Conservation (phyloP, 495 filamentous ascomycete genomes). For the Xanthoparmelia taractica region DNA sequence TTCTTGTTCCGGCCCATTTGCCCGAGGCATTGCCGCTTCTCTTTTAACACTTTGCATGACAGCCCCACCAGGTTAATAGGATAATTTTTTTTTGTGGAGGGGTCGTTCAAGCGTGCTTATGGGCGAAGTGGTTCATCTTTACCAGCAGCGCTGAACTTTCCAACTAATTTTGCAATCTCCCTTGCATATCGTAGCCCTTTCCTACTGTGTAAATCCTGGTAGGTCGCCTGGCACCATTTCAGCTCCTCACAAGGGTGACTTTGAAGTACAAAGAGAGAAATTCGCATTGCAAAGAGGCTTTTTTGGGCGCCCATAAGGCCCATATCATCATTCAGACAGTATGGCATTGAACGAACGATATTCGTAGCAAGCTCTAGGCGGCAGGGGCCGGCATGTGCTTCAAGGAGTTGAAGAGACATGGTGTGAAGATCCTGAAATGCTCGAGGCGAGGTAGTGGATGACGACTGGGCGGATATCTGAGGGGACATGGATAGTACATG, state of each 20-base stretch:
- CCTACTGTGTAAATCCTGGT: conserved; percentile 11
- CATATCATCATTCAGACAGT: conserved; percentile 17
- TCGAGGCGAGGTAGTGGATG: background rate
- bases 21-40: background rate
- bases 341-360: conserved; percentile 20
- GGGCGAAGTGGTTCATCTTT: background rate
- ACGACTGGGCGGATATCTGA: background rate
- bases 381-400: background rate
- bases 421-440: background rate
- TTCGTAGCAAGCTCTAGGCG: conserved; percentile 19
- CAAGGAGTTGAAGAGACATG: conserved; percentile 1
- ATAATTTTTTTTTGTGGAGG: background rate
- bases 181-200: conserved; percentile 19
- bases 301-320: conserved; percentile 19
- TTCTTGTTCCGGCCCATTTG: background rate
- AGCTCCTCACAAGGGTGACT: conserved; percentile 13
- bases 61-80: background rate
- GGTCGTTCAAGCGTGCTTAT: background rate
- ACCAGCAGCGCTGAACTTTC: background rate
- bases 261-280: conserved; percentile 9
- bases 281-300: conserved; percentile 18
- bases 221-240: conserved; percentile 19
- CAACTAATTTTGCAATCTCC: conserved; percentile 17
- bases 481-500: background rate
- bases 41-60: background rate